These are phyloP conservation scores for Ilex paraguariensis DNA, from an alignment of 305 asterid species.

Conservation along the genomic window DNA sequence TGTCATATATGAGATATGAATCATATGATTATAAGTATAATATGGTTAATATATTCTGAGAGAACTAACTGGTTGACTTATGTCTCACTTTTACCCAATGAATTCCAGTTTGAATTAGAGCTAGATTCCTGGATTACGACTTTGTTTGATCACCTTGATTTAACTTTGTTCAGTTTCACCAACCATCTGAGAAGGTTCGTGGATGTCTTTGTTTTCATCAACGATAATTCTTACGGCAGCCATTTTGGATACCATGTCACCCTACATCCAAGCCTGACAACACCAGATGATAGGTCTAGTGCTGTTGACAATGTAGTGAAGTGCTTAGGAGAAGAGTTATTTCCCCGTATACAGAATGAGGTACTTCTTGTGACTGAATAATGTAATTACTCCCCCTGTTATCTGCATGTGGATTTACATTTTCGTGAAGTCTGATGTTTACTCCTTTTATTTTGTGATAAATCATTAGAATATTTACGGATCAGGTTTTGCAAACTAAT, in stretches of 20 bases:
- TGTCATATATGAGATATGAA: no score
- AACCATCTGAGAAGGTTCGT: constrained; percentile 43
- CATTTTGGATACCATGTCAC: constrained; percentile 48
- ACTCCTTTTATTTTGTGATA: no score
- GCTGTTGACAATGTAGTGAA: constrained; percentile 66
- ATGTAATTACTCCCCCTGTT: neutral
- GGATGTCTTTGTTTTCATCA: constrained; percentile 57
- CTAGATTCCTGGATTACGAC: neutral
- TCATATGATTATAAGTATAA: no score
- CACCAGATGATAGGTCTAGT: constrained; percentile 55
- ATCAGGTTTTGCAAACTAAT: no score
- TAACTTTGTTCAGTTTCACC: constrained; percentile 47
- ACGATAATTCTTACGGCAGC: constrained; percentile 29
- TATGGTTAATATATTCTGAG: no score
- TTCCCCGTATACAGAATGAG: constrained; percentile 93
- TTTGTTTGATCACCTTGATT: constrained; percentile 7
- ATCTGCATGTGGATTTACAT: constrained; percentile 2
- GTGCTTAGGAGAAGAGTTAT: constrained; percentile 61
- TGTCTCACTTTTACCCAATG: neutral
- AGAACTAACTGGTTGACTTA: no score
- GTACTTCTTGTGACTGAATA: constrained; percentile 28
- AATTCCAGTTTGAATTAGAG: neutral
- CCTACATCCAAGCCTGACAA: constrained; percentile 43
- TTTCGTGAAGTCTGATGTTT: neutral
- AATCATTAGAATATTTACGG: no score